Percentiles rank a stretch among this genome's conserved stretches.
phyloP scores from a whole-genome alignment of 768 basidiomycete genomes.

The Asterophora parasitica region DNA sequence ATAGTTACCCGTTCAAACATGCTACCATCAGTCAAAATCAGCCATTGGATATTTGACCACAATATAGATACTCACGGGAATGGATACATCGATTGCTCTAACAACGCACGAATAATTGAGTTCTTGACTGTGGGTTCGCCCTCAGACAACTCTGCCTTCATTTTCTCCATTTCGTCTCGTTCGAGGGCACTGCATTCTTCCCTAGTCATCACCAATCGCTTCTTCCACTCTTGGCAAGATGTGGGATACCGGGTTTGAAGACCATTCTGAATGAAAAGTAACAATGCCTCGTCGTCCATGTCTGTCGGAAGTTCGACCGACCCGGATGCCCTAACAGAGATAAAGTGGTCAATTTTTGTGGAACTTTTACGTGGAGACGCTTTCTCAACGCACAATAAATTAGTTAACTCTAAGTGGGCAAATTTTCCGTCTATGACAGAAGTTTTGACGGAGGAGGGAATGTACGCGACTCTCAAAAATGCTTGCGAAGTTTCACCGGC shows the following conservation, averaged over 20 bases:
- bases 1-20: not conserved
- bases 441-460: slow-evolving; percentile 6
- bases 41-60: not conserved
- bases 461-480: slow-evolving; percentile 30
- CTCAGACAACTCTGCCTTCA: not conserved
- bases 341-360: too few relatives aligned
- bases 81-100: not conserved
- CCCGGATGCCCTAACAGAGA: not conserved
- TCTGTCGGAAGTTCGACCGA: not conserved
- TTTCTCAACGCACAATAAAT: not conserved
- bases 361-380: not conserved
- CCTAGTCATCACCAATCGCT: not conserved
- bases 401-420: not conserved
- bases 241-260: not conserved
- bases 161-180: not conserved
- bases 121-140: not conserved
- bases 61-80: not conserved
- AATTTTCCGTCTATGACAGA: not conserved
- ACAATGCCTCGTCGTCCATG: slow-evolving; percentile 1
- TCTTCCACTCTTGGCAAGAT: slow-evolving; percentile 1
- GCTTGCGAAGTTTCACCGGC: slow-evolving; percentile 37
- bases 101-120: not conserved
- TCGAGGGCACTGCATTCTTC: not conserved
- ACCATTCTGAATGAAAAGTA: not conserved
- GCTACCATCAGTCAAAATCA: not conserved